Conservation (phyloP, 1,139 yeast genomes). For the Nakaseomyces uthaithaninus region DNA sequence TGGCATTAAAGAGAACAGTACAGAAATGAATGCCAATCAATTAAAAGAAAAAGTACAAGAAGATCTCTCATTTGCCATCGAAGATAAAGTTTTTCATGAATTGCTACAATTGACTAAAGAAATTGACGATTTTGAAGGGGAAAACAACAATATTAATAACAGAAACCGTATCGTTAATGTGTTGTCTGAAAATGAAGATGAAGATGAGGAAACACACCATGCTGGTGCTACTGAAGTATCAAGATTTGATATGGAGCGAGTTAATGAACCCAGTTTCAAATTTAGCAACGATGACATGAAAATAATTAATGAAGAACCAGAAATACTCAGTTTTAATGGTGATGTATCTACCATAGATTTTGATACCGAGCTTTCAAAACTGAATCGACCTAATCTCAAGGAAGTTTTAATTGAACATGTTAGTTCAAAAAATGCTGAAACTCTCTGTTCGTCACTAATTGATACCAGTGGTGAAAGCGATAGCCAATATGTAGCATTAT, state of each 20-base stretch:
- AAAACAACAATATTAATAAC: conserved; percentile 36
- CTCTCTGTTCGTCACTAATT: background rate
- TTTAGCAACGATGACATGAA: background rate
- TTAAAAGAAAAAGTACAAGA: conserved; percentile 38
- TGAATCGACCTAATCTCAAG: background rate
- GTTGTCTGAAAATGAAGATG: conserved; percentile 23
- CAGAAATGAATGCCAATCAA: conserved; percentile 32
- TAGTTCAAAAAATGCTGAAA: background rate
- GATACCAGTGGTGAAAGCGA: background rate
- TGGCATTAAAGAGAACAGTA: conserved; percentile 40
- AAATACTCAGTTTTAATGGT: background rate
- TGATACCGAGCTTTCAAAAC: background rate
- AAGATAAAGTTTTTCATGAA: conserved; percentile 33
- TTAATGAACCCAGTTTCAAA: background rate
- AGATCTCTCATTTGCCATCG: conserved; percentile 41
- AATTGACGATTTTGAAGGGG: conserved; percentile 43
- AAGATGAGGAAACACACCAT: conserved; percentile 30
- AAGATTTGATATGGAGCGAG: background rate
- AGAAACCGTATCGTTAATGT: conserved; percentile 12
- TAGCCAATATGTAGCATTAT: background rate
- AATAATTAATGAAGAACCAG: background rate
- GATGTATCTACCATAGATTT: background rate
- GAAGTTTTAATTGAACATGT: background rate
- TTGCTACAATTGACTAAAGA: conserved; percentile 47
- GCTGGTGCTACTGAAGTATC: conserved; percentile 18